Evolutionary conservation across 148 eudicot species (phyloP).

Genomic region (Rhododendron williamsianum): DNA sequence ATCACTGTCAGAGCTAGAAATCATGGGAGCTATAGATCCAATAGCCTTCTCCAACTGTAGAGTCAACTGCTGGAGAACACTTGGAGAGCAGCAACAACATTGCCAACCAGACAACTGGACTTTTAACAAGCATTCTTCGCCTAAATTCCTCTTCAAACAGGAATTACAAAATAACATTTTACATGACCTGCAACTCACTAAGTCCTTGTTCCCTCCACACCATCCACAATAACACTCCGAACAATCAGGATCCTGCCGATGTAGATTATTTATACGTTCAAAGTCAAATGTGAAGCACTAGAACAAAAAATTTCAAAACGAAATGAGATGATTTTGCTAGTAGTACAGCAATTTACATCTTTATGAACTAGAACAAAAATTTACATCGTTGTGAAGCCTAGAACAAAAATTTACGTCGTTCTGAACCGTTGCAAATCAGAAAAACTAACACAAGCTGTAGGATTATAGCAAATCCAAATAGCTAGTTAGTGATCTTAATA

Average conservation of each 20-base stretch:
- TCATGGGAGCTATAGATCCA: slow-evolving; percentile 29
- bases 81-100: slow-evolving; percentile 71
- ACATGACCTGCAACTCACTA: slow-evolving; percentile 63
- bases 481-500: neutral
- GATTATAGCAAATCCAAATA: neutral
- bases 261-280: neutral
- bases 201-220: slow-evolving; percentile 60
- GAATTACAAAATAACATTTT: slow-evolving; percentile 41
- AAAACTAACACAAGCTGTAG: neutral
- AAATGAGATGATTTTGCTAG: neutral
- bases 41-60: slow-evolving; percentile 49
- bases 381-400: neutral
- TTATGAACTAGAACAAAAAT: neutral
- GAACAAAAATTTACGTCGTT: no score
- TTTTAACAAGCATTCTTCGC: slow-evolving; percentile 43
- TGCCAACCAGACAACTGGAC: slow-evolving; percentile 47
- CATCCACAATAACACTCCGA: slow-evolving; percentile 56
- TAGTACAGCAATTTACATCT: neutral
- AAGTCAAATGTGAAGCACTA: slow-evolving; percentile 6
- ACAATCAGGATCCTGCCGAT: slow-evolving; percentile 52
- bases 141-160: slow-evolving; percentile 65
- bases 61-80: slow-evolving; percentile 49
- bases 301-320: neutral
- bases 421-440: neutral
- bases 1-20: slow-evolving; percentile 68